phyloP scores from a whole-genome alignment of 2,329 filamentous ascomycete genomes.

The Exophiala sp. region DNA sequence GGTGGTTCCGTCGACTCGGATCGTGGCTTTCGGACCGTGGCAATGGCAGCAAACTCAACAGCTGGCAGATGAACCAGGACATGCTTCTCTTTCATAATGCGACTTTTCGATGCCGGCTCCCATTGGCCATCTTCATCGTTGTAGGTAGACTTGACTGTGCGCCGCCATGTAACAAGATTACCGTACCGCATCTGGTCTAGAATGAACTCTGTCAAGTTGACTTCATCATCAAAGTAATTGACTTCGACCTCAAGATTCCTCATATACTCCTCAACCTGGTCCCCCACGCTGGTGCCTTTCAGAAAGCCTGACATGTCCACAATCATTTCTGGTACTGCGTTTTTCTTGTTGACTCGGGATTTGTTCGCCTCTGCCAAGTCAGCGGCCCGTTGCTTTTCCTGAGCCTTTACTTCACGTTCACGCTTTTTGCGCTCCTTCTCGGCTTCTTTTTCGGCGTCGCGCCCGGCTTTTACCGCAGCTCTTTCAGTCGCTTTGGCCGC shows the following conservation, averaged over 20 bases:
- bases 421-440: slow-evolving; percentile 50
- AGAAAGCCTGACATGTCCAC: slow-evolving; percentile 63
- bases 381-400: slow-evolving; percentile 61
- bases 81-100: slow-evolving; percentile 56
- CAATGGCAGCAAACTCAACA: slow-evolving; percentile 63
- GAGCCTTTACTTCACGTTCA: slow-evolving; percentile 54
- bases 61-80: slow-evolving; percentile 61
- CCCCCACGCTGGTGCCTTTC: slow-evolving; percentile 42
- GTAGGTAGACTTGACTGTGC: slow-evolving; percentile 63
- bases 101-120: slow-evolving; percentile 54
- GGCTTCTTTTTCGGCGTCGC: slow-evolving; percentile 54
- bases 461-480: slow-evolving; percentile 47
- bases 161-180: slow-evolving; percentile 63
- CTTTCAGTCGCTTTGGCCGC: slow-evolving; percentile 47
- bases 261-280: slow-evolving; percentile 44
- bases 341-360: slow-evolving; percentile 67
- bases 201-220: slow-evolving; percentile 36
- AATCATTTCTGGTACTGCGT: slow-evolving; percentile 73
- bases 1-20: slow-evolving; percentile 31
- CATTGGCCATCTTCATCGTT: slow-evolving; percentile 61
- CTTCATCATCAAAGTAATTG: slow-evolving; percentile 31
- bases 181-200: slow-evolving; percentile 26
- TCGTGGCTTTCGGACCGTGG: slow-evolving; percentile 25
- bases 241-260: slow-evolving; percentile 41
- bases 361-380: slow-evolving; percentile 73